Evolutionary conservation across 2,329 filamentous ascomycete species (phyloP).

Genomic region (Talaromyces amestolkiae): DNA sequence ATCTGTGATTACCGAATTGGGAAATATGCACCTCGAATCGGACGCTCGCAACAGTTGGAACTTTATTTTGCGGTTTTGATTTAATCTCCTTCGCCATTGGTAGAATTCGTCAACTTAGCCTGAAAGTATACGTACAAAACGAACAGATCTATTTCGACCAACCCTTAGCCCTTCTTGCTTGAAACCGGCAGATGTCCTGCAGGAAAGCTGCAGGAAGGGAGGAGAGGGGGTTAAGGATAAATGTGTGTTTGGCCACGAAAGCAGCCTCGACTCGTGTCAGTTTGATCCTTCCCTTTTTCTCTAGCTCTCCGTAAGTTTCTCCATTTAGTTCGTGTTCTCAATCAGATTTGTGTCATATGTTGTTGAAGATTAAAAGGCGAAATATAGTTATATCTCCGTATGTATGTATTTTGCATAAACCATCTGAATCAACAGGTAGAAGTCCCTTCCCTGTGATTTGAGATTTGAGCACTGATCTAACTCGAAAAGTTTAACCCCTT

Average conservation of each 20-base stretch:
- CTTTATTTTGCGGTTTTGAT: background rate
- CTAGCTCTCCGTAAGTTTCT: background rate
- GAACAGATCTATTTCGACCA: background rate
- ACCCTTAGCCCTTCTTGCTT: background rate
- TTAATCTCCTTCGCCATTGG: background rate
- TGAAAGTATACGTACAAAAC: background rate
- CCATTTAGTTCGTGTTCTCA: background rate
- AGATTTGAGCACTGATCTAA: conserved; percentile 2
- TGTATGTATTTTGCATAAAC: background rate
- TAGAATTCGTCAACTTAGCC: background rate
- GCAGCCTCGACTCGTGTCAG: conserved; percentile 8
- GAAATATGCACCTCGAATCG: background rate
- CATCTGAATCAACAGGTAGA: background rate
- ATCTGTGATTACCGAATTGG: background rate
- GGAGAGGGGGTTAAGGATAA: background rate
- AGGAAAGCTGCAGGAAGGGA: conserved; percentile 1
- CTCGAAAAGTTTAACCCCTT: conserved; percentile 7
- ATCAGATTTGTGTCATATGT: background rate
- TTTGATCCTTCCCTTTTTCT: background rate
- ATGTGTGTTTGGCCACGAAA: conserved; percentile 1
- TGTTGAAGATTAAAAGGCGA: background rate
- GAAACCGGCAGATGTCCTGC: conserved; percentile 13
- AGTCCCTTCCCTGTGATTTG: background rate
- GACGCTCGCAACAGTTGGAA: background rate
- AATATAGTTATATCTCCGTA: background rate